These are phyloP conservation scores for Psilocybe tampanensis DNA, from an alignment of 768 basidiomycete genomes.

Conservation along the genomic window DNA sequence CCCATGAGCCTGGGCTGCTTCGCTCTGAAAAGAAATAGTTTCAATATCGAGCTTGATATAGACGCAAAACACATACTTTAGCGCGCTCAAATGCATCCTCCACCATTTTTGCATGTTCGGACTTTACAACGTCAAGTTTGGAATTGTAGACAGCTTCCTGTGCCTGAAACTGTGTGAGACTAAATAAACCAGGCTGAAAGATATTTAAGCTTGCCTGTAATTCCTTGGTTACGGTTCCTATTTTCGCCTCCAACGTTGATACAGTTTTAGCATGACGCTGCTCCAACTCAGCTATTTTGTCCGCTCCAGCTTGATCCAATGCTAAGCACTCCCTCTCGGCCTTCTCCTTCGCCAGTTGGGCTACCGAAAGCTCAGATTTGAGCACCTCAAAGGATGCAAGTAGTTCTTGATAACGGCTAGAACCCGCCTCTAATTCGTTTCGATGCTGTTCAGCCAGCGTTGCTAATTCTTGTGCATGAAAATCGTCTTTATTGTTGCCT, in stretches of 20 bases:
- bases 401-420: slow-evolving; percentile 46
- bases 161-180: slow-evolving; percentile 41
- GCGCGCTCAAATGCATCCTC: slow-evolving; percentile 77
- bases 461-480: slow-evolving; percentile 39
- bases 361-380: slow-evolving; percentile 46
- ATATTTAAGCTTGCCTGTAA: slow-evolving; percentile 56
- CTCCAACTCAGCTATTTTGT: slow-evolving; percentile 55
- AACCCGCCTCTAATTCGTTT: slow-evolving; percentile 44
- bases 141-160: slow-evolving; percentile 70
- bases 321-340: slow-evolving; percentile 45
- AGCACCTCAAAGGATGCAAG: slow-evolving; percentile 47
- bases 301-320: slow-evolving; percentile 48
- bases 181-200: neutral
- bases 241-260: slow-evolving; percentile 54
- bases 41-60: neutral
- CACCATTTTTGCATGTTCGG: slow-evolving; percentile 62
- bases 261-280: slow-evolving; percentile 49
- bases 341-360: slow-evolving; percentile 50
- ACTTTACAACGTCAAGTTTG: slow-evolving; percentile 67
- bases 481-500: slow-evolving; percentile 48
- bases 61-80: slow-evolving; percentile 50
- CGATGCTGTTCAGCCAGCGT: slow-evolving; percentile 46
- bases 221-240: slow-evolving; percentile 57
- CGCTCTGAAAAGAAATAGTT: slow-evolving; percentile 45
- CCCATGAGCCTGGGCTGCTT: slow-evolving; percentile 69